phyloP scores from a whole-genome alignment of 257 asterid genomes.

The Petunia secreta region DNA sequence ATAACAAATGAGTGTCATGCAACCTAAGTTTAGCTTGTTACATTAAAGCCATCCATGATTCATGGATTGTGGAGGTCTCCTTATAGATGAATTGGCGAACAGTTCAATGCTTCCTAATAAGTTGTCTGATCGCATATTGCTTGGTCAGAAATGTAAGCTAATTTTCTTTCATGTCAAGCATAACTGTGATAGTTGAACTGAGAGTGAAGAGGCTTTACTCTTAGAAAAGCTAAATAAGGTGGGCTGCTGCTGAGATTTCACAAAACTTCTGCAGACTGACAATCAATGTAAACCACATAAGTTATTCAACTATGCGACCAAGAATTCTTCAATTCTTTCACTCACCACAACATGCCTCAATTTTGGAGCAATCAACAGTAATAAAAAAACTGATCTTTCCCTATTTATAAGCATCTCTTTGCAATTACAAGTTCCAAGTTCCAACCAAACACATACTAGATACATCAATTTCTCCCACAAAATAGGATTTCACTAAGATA shows the following conservation, averaged over 20 bases:
- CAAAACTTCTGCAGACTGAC: background rate
- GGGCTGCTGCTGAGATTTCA: background rate
- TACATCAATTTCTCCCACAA: background rate
- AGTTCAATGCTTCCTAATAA: background rate
- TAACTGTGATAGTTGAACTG: background rate
- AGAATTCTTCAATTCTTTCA: background rate
- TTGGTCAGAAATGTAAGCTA: background rate
- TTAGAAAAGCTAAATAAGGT: background rate
- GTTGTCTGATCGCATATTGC: background rate
- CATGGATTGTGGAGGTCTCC: background rate
- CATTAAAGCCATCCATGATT: background rate
- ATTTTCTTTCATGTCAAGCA: background rate
- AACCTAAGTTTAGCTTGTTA: background rate
- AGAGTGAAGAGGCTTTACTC: background rate
- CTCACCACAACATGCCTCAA: background rate
- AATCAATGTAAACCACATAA: background rate
- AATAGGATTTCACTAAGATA: conserved; percentile 6
- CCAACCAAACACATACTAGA: background rate
- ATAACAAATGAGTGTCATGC: background rate
- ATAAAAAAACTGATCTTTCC: background rate
- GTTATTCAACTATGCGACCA: background rate
- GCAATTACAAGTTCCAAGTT: background rate
- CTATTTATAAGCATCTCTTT: background rate
- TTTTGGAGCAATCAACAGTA: background rate
- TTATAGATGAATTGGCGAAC: background rate